Base-by-base conservation (phyloP, 352 stramenopile species). In the Globisporangium emineosum region DNA sequence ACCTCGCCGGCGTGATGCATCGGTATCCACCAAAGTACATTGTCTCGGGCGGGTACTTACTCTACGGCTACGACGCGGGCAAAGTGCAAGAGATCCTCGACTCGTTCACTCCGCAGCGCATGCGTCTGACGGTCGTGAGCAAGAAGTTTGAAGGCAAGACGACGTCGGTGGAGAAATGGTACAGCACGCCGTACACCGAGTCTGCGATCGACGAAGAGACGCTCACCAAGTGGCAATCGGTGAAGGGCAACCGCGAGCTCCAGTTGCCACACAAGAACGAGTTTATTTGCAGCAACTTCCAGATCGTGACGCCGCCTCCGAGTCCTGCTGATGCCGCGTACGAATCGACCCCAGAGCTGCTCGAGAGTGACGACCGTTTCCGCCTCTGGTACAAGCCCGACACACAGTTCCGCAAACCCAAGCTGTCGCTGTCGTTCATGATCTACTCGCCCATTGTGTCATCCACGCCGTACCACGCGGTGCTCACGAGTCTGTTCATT, bases 391-490 rank as follows among this genome's bases (percentile, higher is more conserved):
- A 90, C 78, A 96, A 97, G 67, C 77, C 86, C 0, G 91, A 97
- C 67, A 84, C 80, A n/a, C 70, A 88, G 25, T 98, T 97, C 74
- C 72, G 79, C 58, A 97, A 97, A 71, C 92, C 92, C 3, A 97
- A 97, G 69, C 68, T 97, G 15, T 93, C 93, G 69, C 68, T 97
- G 25, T 90, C 89, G 57, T 90, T 94, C 43, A 50, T 83, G 47
- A 73, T 97, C 12, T 79, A 87, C 71, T 81, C 79, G 17, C 79
- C 83, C 1, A 71, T 73, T 9, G 66, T 91, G 3, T 83, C 81
- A 23, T 70, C 62, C 1, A 91, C 70, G 3, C 86, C 83, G 1
- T 88, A 85, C 27, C 79, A 84, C 45, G 80, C 78, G 10, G 88
- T 96, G 35, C 77, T 92, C 37, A 86, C 88, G 23, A 77, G 77